These are phyloP conservation scores for Geotrichum restrictum DNA, from an alignment of 1,139 yeast genomes.

Conservation along the genomic window DNA sequence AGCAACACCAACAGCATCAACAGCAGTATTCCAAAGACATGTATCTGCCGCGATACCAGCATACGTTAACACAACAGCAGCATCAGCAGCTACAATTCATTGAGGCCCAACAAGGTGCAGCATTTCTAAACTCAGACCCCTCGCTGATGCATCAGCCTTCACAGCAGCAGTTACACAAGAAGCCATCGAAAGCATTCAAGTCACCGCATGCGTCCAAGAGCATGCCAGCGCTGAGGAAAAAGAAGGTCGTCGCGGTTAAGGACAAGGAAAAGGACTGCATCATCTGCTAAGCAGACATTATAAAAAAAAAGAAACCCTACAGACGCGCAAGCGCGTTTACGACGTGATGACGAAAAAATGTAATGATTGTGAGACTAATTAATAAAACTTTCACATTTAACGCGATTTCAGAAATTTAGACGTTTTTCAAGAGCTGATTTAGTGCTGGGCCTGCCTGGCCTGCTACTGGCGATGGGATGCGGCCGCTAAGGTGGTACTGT, in stretches of 20 bases:
- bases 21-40: background rate
- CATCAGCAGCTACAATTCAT: conserved; percentile 6
- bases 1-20: conserved; percentile 11
- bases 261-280: conserved; percentile 20
- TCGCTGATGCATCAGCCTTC: conserved; percentile 7
- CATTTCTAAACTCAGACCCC: conserved; percentile 8
- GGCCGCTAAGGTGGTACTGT: no score
- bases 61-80: conserved; percentile 8
- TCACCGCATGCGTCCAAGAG: conserved; percentile 18
- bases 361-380: no score
- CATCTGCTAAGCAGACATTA: background rate
- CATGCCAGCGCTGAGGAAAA: conserved; percentile 20
- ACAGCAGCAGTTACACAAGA: conserved; percentile 6
- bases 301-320: no score
- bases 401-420: no score
- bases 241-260: background rate
- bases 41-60: conserved; percentile 10
- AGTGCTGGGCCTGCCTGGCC: no score
- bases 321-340: no score
- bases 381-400: no score
- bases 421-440: no score
- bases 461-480: no score
- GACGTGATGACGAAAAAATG: no score
- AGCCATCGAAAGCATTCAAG: conserved; percentile 7
- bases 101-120: background rate